Evolutionary conservation across 1,139 yeast genomes (phyloP), one percentile per base, ranked within the genome.

Genomic region (Pichia inconspicua): DNA sequence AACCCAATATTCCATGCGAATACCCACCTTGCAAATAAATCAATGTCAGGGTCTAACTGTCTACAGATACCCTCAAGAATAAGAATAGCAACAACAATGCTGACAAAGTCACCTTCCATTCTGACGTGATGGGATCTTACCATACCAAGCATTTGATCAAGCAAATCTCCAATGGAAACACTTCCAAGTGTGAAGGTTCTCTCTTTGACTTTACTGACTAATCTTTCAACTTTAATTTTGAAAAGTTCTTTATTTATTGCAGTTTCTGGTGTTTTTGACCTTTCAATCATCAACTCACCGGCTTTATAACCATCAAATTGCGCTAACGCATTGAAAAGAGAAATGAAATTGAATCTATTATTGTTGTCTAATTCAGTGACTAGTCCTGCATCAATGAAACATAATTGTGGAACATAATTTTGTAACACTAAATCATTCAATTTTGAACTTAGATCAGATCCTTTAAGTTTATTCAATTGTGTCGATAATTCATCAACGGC

Each of bases 91-190:
- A 92, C 89, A 17, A 92, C 85, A 28, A 94, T 96, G 27, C 96
- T 88, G 43, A 92, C 83, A 61, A 92, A 92, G 64, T 92, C 98
- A 8, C 96, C 95, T 61, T 92, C 99, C 96, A 94, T 86, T 62
- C 97, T 75, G 22, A 92, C 98, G 65, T 94, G 99, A 64, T 92
- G 98, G 17, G 73, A 72, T 50, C 97, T 74, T 17, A 94, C 97
- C 97, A 92, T 89, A 1, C 82, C 72, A 52, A 92, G 73, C 71
- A 92, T 92, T 61, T 82, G 85, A 57, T 89, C 94, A 50, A 92
- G 71, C 52, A 94, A 72, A 62, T 90, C 97, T 4, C 97, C 97
- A 53, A 92, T 85, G 44, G 94, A 84, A 25, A 94, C 84, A 47
- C 88, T 85, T 0, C 98, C 98, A 48, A 92, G 70, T 0, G 97